Evolutionary conservation across 1,284 basidiomycete species (phyloP), one percentile per base, ranked within the genome.

Genomic region (Pyrrhoderma lamaoense): DNA sequence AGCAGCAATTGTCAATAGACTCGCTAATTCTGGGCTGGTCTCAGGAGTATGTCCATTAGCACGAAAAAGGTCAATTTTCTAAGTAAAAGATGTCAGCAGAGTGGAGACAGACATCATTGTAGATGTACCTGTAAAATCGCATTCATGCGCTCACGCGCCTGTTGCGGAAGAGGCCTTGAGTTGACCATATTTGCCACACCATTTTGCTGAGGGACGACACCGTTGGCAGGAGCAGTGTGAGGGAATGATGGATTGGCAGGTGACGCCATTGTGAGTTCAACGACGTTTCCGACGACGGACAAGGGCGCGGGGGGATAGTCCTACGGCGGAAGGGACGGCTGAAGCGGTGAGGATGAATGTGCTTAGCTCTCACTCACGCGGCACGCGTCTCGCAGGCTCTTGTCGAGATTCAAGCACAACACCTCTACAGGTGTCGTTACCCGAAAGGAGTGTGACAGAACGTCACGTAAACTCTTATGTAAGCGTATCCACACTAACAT

Each of bases 51-150:
- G 59, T 14, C 70, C 70, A 40, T 59, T 60, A 18, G 55, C 49
- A 27, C 62, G 64, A 11, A 71, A 63, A 14, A 45, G 14, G 49
- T 65, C 62, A 27, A 64, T 65, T 47, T 68, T 66, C 70, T 72
- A 55, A 18, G 23, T 25, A 49, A 19, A 25, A 45, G 44, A 22
- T 35, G 34, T 37, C 3, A 42, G 21, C n/a, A 44, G 16, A 47
- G 22, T n/a, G 35, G 25, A 31, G n/a, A 35, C 11, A 11, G 27
- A 38, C 13, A 8, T n/a, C 42, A 34, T 16, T 25, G 18, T 34
- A 31, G 42, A 38, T 35, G 21, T 36, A 55, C 53, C 45, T 46
- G 40, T 22, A 51, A 31, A 3, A 51, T 14, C 3, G 37, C 22
- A 21, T 19, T 31, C 25, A 55, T n/a, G 13, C 49, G 53, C 40